A percentile compares a stretch with the other conserved stretches of the same genome.
phyloP scores from a whole-genome alignment of 495 filamentous ascomycete genomes.

The Trypethelium eluteriae region DNA sequence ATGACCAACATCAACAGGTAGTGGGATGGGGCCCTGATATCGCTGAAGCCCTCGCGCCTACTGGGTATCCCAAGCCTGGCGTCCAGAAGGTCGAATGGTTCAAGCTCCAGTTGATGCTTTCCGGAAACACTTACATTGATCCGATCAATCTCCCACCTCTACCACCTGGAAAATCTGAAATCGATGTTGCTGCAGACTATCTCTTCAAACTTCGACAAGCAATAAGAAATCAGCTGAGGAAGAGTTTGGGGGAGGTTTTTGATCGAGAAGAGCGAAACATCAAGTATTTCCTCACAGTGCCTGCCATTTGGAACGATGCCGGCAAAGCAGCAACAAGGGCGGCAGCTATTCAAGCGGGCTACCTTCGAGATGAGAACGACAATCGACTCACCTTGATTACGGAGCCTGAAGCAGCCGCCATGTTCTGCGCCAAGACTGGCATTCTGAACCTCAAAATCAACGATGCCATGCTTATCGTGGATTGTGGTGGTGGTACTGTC shows the following conservation, averaged over 20 bases:
- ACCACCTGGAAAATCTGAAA: conserved; percentile 67
- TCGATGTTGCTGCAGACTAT: conserved; percentile 70
- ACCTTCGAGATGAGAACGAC: conserved; percentile 67
- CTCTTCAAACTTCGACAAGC: conserved; percentile 68
- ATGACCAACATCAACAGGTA: conserved; percentile 69
- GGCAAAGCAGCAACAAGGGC: conserved; percentile 65
- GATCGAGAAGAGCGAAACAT: conserved; percentile 70
- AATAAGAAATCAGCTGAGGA: conserved; percentile 63
- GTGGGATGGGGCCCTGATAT: conserved; percentile 73
- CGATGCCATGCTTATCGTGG: conserved; percentile 66
- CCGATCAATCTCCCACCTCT: conserved; percentile 70
- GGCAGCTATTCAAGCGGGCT: conserved; percentile 66
- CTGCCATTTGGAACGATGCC: conserved; percentile 71
- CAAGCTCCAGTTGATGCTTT: conserved; percentile 71
- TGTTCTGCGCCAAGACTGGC: conserved; percentile 69
- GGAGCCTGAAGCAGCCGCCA: conserved; percentile 63
- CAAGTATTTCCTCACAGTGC: conserved; percentile 64
- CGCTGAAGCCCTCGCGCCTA: conserved; percentile 64
- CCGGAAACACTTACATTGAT: conserved; percentile 71
- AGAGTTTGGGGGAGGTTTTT: conserved; percentile 70
- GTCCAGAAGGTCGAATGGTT: conserved; percentile 77
- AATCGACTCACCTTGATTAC: conserved; percentile 64
- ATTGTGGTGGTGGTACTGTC: conserved; percentile 68
- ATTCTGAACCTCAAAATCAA: conserved; percentile 66
- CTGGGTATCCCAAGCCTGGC: conserved; percentile 66